A percentile compares a stretch with the other conserved stretches of the same genome.
phyloP scores from a whole-genome alignment of 2,329 filamentous ascomycete species.

The Aureobasidium leucospermi region DNA sequence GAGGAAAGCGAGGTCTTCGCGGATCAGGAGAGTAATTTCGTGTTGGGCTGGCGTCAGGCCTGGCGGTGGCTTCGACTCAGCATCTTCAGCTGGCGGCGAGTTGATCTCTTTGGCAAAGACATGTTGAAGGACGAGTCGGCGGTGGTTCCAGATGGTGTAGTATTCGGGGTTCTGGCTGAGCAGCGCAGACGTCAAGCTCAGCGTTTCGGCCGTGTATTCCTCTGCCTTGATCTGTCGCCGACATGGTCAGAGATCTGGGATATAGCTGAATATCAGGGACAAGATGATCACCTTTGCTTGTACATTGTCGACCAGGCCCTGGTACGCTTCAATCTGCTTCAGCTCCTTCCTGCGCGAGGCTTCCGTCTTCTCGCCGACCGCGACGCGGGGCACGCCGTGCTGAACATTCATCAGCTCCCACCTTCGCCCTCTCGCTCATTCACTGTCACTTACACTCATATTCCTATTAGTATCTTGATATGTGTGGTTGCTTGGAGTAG shows the following conservation, averaged over 20 bases:
- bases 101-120: conserved; percentile 46
- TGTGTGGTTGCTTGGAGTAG: background rate
- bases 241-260: background rate
- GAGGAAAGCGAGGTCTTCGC: conserved; percentile 71
- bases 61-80: conserved; percentile 6
- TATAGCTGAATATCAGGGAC: background rate
- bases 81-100: conserved; percentile 31
- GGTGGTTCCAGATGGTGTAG: conserved; percentile 86
- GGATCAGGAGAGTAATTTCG: conserved; percentile 49
- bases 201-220: conserved; percentile 47
- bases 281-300: conserved; percentile 50
- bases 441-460: conserved; percentile 4
- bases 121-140: conserved; percentile 63
- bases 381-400: conserved; percentile 72
- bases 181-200: conserved; percentile 61
- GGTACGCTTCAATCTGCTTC: conserved; percentile 70
- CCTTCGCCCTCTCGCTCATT: background rate
- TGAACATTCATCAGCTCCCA: conserved; percentile 32
- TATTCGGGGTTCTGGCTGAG: conserved; percentile 76
- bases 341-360: conserved; percentile 65
- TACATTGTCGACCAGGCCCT: conserved; percentile 60
- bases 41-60: conserved; percentile 30
- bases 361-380: conserved; percentile 52
- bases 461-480: background rate
- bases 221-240: conserved; percentile 32